Evolutionary conservation across 345 rosid species (phyloP).

Genomic region (Boechera stricta): DNA sequence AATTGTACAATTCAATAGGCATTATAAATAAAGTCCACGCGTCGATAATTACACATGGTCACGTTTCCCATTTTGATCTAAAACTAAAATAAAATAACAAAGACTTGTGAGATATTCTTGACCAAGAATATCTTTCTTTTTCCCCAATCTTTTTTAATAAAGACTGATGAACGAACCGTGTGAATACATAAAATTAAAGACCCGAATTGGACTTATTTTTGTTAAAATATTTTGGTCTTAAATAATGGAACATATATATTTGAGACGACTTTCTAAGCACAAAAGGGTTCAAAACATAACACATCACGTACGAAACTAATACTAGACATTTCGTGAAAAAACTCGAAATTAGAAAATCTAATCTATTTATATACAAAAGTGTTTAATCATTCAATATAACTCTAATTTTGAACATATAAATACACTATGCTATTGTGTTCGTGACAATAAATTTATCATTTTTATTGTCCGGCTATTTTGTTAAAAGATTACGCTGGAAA

Average conservation of each 20-base stretch:
- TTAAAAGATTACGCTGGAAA: too few species aligned
- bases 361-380: too few species aligned
- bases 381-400: too few species aligned
- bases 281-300: neutral
- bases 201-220: slow-evolving; percentile 13
- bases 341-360: too few species aligned
- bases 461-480: too few species aligned
- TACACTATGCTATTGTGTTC: too few species aligned
- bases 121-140: neutral
- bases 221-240: neutral
- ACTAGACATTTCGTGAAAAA: too few species aligned
- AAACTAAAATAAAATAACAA: neutral
- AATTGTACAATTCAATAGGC: neutral
- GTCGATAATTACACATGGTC: slow-evolving; percentile 29
- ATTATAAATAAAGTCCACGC: slow-evolving; percentile 35
- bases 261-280: neutral
- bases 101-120: slow-evolving; percentile 24
- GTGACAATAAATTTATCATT: too few species aligned
- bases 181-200: neutral
- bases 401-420: too few species aligned
- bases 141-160: too few species aligned
- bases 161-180: neutral
- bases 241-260: neutral
- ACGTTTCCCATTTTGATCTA: slow-evolving; percentile 25
- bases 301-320: neutral